A percentile compares a stretch with the other conserved stretches of the same genome.
phyloP scores from a whole-genome alignment of 2,329 filamentous ascomycete genomes.

The Huntiella abstrusa region DNA sequence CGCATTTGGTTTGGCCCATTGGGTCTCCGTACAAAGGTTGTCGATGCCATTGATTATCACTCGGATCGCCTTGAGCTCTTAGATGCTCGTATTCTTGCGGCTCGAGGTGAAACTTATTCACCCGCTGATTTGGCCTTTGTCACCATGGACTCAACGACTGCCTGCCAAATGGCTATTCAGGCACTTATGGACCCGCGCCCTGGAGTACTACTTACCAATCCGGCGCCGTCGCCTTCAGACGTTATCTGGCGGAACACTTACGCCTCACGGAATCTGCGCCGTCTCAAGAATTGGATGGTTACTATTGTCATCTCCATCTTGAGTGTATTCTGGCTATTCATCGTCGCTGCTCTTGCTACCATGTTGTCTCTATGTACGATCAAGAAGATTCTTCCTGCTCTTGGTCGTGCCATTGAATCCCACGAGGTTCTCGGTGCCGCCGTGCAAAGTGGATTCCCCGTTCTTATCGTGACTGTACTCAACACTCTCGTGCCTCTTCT shows the following conservation, averaged over 20 bases:
- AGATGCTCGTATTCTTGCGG: constrained; percentile 52
- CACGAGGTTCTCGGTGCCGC: constrained; percentile 57
- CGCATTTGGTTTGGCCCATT: constrained; percentile 65
- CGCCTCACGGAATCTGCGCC: constrained; percentile 50
- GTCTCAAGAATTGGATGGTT: constrained; percentile 64
- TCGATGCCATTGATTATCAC: constrained; percentile 90
- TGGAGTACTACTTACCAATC: constrained; percentile 64
- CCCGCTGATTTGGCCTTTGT: constrained; percentile 81
- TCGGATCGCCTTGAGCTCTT: constrained; percentile 64
- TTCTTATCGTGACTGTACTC: constrained; percentile 65
- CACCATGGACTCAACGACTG: constrained; percentile 89
- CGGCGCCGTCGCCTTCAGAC: constrained; percentile 74
- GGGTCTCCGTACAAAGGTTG: constrained; percentile 47
- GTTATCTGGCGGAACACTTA: constrained; percentile 96
- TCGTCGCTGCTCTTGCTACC: constrained; percentile 61
- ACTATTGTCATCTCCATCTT: constrained; percentile 68
- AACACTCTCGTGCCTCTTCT: constrained; percentile 83
- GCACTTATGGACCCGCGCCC: constrained; percentile 83
- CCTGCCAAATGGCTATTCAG: constrained; percentile 89
- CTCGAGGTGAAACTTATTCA: constrained; percentile 57
- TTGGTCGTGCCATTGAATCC: constrained; percentile 47
- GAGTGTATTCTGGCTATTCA: constrained; percentile 72
- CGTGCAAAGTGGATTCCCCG: constrained; percentile 75
- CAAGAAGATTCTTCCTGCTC: constrained; percentile 46
- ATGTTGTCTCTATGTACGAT: constrained; percentile 70